Base-by-base conservation (phyloP, 2,329 filamentous ascomycete genomes). In the Botrytis elliptica region DNA sequence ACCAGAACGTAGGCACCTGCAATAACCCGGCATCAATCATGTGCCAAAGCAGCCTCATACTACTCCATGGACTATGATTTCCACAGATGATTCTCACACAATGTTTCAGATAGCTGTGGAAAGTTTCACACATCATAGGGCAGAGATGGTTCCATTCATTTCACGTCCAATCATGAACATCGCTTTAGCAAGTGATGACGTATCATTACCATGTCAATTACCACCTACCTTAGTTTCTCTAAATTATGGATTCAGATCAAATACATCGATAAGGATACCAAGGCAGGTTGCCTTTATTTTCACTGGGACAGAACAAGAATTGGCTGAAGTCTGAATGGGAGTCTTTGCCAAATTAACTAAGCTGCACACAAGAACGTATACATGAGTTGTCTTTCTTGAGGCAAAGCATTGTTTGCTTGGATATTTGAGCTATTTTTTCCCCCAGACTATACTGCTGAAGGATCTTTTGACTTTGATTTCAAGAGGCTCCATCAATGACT, bases 71-170 rank as follows among this genome's bases (percentile, higher is more conserved):
- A 29, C 46, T 46, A 14, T 40, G 65, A 40, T 40, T 49, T 36
- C 33, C 46, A 67, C 65, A 40, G n/a, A 33, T 38, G 22, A 40
- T 29, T 36, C 29, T 29, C 22, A 36, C 33, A 67, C 65, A 38
- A 52, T 55, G 65, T 67, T 67, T 52, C 12, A 52, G 46, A 20
- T 52, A 36, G 14, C 33, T 20, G 16, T 52, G 64, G 25, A 52
- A 40, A 38, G 64, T 66, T 52, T 38, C 64, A 52, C 29, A n/a
- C 44, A 67, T 67, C 44, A n/a, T 52, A 49, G 44, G 46, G 65
- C 65, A n/a, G 65, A 67, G 65, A 40, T 67, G 65, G 7, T 55
- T 55, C 25, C 4, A 29, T 29, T 16, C 14, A 22, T 38, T n/a
- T 16, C 18, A 64, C 44, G 16, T 64, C 33, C 25, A 68, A 57